Evolutionary conservation across 2,329 filamentous ascomycete species (phyloP), one percentile per base, ranked within the genome.

Genomic region (Xylariaceae sp.): DNA sequence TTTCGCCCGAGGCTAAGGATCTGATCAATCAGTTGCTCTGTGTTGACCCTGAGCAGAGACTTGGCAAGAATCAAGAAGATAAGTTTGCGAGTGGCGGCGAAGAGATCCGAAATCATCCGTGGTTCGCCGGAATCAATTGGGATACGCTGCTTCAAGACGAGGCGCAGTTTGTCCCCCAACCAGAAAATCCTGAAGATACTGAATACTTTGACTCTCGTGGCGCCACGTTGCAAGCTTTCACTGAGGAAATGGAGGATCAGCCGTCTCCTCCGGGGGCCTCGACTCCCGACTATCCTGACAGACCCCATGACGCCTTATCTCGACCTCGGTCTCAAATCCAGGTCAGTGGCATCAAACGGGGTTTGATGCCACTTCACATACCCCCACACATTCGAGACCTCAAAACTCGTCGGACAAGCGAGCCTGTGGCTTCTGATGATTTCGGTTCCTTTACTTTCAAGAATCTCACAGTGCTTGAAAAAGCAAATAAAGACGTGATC

Each of bases 401-500:
- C 55, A 90, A 96, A 70, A 92, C 85, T 67, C 85, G 94, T 64
- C 83, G 94, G 67, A 80, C 97, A 45, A 97, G 93, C 73, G 94
- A 99, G 74, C 94, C 94, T 1, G 86, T 93, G 13, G 83, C 86
- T 37, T 82, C 88, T 0, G 94, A 99, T 73, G 95, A 99, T 72
- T 99, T 99, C 78, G 94, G 94, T 37, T 92, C 86, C 63, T 99
- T 99, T 74, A 86, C 91, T 45, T 99, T 96, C 80, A 99, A 99
- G 77, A 99, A 99, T 68, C 77, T 99, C 53, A 92, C 93, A 0
- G 93, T 97, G 17, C 80, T 99, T 15, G 94, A 97, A 69, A 97
- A 97, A 74, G 94, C 94, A 57, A 99, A 99, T 75, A 99, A 99
- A 72, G 94, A 99, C 69, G 92, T 97, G 35, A 96, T 99, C 37